Evolutionary conservation across 306 rosid genomes (phyloP).

Genomic region (Castanospermum australe): DNA sequence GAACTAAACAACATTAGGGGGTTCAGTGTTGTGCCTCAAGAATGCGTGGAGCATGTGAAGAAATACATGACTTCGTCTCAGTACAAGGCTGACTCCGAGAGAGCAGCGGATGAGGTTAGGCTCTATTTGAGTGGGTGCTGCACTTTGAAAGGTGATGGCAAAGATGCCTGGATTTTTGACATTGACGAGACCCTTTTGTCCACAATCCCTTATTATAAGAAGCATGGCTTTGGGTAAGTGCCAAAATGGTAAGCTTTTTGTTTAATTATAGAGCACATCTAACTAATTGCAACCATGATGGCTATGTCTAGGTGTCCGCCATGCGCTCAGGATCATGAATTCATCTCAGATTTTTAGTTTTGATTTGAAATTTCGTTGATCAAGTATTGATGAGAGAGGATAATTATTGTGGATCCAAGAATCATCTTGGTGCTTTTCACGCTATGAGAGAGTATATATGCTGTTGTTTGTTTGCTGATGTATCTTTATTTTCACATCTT

Average conservation of each 20-base stretch:
- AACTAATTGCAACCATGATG: constrained; percentile 2
- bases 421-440: neutral
- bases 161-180: constrained; percentile 74
- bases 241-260: neutral
- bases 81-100: constrained; percentile 35
- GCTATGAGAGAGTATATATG: neutral
- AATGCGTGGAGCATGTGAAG: constrained; percentile 53
- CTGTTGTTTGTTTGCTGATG: neutral
- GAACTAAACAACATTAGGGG: constrained; percentile 44
- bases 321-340: constrained; percentile 2
- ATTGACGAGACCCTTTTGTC: constrained; percentile 76
- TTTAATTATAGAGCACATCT: neutral
- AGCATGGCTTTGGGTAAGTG: constrained; percentile 40
- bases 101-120: constrained; percentile 34
- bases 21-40: constrained; percentile 61
- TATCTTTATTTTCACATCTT: neutral
- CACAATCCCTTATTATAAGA: constrained; percentile 64
- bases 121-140: constrained; percentile 32
- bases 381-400: no score
- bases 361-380: neutral
- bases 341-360: neutral
- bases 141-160: constrained; percentile 57
- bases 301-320: constrained; percentile 12
- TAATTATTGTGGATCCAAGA: neutral
- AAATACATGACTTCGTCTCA: constrained; percentile 37